Percentiles rank a stretch among this genome's conserved stretches.
Conservation (phyloP, 352 stramenopile species). For the Proteromonas lacertae region DNA sequence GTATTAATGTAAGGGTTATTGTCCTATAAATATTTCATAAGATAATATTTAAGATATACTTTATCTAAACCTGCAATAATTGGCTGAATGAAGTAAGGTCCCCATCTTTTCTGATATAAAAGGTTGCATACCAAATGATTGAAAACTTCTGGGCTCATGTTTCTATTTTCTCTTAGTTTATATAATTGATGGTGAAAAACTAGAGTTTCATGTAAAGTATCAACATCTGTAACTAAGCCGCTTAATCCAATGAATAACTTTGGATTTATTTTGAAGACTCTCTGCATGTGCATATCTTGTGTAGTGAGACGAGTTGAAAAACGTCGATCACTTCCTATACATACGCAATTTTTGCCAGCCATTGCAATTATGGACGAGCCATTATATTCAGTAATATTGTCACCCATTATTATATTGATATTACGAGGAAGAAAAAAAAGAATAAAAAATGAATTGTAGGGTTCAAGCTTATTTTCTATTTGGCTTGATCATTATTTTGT, state of each 20-base stretch:
- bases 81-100: conserved; percentile 89
- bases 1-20: conserved; percentile 76
- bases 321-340: conserved; percentile 45
- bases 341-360: conserved; percentile 93
- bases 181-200: conserved; percentile 63
- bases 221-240: conserved; percentile 84
- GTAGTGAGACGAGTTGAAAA: neutral
- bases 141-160: conserved; percentile 89
- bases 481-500: no score
- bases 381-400: no score
- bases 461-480: no score
- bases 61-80: conserved; percentile 78
- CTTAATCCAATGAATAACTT: conserved; percentile 59
- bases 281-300: neutral
- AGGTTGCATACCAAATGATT: conserved; percentile 67
- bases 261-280: conserved; percentile 80
- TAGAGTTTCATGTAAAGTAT: conserved; percentile 72
- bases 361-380: conserved; percentile 91
- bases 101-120: conserved; percentile 84
- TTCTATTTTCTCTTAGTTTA: conserved; percentile 82
- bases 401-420: no score
- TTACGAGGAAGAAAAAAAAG: no score
- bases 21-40: no score
- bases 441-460: no score
- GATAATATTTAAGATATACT: no score